Conservation (phyloP, 192 early-diverging fungal genomes). For the Coemansia sp. region DNA sequence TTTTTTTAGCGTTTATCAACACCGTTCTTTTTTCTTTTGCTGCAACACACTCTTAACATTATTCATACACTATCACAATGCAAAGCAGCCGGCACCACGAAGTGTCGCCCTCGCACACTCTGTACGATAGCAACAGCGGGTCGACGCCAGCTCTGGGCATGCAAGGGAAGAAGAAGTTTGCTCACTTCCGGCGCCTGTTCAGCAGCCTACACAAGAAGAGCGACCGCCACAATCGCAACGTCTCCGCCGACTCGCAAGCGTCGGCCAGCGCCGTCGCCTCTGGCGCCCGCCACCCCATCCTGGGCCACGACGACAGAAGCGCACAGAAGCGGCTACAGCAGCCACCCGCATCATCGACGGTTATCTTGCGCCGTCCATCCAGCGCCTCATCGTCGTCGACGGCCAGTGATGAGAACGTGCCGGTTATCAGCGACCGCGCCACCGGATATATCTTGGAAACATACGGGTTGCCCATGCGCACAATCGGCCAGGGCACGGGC, state of each 20-base stretch:
- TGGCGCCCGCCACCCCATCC: constrained; percentile 9
- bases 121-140: constrained; percentile 25
- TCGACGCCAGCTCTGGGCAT: constrained; percentile 16
- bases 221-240: constrained; percentile 27
- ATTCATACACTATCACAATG: constrained; percentile 11
- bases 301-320: constrained; percentile 27
- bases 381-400: constrained; percentile 44
- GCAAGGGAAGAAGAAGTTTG: constrained; percentile 54
- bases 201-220: constrained; percentile 45
- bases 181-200: constrained; percentile 51
- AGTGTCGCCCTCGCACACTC: constrained; percentile 45
- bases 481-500: constrained; percentile 55
- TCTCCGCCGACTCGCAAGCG: constrained; percentile 20
- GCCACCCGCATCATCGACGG: constrained; percentile 44
- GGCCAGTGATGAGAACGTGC: constrained; percentile 48
- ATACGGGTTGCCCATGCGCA: constrained; percentile 47
- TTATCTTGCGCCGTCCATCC: constrained; percentile 50
- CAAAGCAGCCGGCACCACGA: constrained; percentile 38
- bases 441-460: constrained; percentile 50
- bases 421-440: constrained; percentile 49
- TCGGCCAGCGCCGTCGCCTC: background rate
- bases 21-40: constrained; percentile 7
- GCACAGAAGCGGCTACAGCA: constrained; percentile 31
- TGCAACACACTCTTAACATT: background rate
- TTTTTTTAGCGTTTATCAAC: constrained; percentile 5